A percentile compares a stretch with the other conserved stretches of the same genome.
Conservation (phyloP, 805 yeast genomes). For the Candida golubevii region DNA sequence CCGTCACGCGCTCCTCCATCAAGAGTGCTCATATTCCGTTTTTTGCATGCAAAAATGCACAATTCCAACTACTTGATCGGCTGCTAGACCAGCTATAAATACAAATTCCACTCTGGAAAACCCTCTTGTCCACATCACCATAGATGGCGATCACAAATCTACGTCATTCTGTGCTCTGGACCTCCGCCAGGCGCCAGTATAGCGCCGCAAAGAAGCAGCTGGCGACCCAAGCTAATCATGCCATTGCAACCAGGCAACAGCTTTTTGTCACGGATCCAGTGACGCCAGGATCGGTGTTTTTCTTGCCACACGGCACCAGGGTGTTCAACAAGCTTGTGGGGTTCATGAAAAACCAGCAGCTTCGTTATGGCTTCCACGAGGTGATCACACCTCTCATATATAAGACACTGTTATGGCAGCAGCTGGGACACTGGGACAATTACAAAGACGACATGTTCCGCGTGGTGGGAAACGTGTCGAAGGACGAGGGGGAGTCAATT, state of each 20-base stretch:
- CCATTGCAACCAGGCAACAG: slow-evolving; percentile 62
- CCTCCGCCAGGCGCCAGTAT: neutral
- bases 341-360: slow-evolving; percentile 84
- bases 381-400: slow-evolving; percentile 90
- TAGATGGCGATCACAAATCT: too few species aligned
- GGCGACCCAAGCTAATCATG: slow-evolving; percentile 35
- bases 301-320: slow-evolving; percentile 88
- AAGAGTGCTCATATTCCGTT: too few species aligned
- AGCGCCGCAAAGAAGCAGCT: slow-evolving; percentile 15
- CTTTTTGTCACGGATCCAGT: slow-evolving; percentile 73
- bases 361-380: slow-evolving; percentile 79
- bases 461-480: slow-evolving; percentile 57
- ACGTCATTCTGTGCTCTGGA: too few species aligned
- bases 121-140: too few species aligned
- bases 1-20: too few species aligned
- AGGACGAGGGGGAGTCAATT: slow-evolving; percentile 20
- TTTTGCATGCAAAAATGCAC: too few species aligned
- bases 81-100: too few species aligned
- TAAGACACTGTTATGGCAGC: slow-evolving; percentile 79
- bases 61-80: too few species aligned
- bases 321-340: slow-evolving; percentile 72
- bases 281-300: slow-evolving; percentile 91
- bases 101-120: too few species aligned
- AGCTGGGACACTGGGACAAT: slow-evolving; percentile 94
- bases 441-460: slow-evolving; percentile 92